Base-by-base conservation (phyloP, 495 filamentous ascomycete species). In the Bombardia bombarda region DNA sequence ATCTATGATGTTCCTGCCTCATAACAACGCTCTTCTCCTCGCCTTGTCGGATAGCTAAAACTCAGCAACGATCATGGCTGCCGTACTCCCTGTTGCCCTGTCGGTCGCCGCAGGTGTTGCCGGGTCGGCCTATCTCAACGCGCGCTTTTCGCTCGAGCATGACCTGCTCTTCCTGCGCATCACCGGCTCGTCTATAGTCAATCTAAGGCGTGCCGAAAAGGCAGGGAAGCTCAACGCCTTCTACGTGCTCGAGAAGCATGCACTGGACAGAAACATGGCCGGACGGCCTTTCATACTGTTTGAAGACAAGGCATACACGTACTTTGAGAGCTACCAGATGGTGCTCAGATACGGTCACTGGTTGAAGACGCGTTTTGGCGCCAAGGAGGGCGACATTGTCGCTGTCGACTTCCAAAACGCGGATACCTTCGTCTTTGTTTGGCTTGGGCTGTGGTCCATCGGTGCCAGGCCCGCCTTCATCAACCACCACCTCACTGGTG, bases 81-180 rank as follows among this genome's bases (percentile, higher is more conserved):
- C n/a, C n/a, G n/a, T n/a, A n/a, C n/a, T n/a, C n/a, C n/a, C n/a
- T n/a, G n/a, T n/a, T n/a, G n/a, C n/a, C n/a, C n/a, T n/a, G n/a
- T n/a, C n/a, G n/a, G n/a, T n/a, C n/a, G n/a, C n/a, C n/a, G n/a
- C n/a, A n/a, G n/a, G n/a, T n/a, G n/a, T n/a, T n/a, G n/a, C n/a
- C n/a, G n/a, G n/a, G n/a, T n/a, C 84, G 14, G 83, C 86, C 36
- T 97, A 95, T 60, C 68, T 95, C 38, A 85, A 89, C 54, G 90
- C 86, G 7, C 78, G 75, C 65, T 74, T 73, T 50, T 75, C 78
- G 2, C 51, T 95, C 40, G 73, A 63, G 42, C 76, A 87, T 56
- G 90, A 96, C 63, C 50, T 65, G 13, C 51, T 58, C 7, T 55
- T 85, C 4, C 52, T 93, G 35, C 62, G 57, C 37, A 65, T 72